Conservation (phyloP, 192 early-diverging fungal genomes). For the Thamnidium elegans region DNA sequence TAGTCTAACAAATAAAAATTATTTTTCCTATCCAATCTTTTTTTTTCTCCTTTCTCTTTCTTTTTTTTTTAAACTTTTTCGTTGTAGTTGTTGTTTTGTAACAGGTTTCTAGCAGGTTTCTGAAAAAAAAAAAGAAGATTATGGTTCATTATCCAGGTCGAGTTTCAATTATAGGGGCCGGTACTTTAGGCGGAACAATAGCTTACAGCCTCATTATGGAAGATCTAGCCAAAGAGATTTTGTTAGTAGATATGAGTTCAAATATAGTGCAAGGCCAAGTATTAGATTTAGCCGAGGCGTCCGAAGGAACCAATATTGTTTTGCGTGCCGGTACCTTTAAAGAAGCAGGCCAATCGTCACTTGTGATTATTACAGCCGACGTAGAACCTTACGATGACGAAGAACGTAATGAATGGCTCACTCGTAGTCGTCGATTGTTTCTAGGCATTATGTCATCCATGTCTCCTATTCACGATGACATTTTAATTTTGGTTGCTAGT, state of each 20-base stretch:
- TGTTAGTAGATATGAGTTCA: constrained; percentile 61
- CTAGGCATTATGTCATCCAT: constrained; percentile 4
- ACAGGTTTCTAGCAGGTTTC: too few species aligned
- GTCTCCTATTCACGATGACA: neutral
- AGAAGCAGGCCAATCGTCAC: constrained; percentile 76
- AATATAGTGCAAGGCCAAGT: constrained; percentile 70
- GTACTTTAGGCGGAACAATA: constrained; percentile 69
- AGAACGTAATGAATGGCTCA: constrained; percentile 5
- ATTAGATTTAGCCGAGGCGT: constrained; percentile 74
- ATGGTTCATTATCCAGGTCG: constrained; percentile 2
- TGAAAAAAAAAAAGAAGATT: neutral
- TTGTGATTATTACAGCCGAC: constrained; percentile 82
- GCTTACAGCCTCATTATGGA: constrained; percentile 68
- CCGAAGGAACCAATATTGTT: constrained; percentile 60
- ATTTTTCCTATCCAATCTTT: neutral
- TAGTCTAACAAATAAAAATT: too few species aligned
- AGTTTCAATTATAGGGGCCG: constrained; percentile 71
- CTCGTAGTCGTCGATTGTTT: constrained; percentile 3
- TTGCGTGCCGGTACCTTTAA: constrained; percentile 57
- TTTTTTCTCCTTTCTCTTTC: neutral
- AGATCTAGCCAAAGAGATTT: constrained; percentile 60
- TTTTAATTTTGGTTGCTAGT: neutral
- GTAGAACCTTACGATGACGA: constrained; percentile 28
- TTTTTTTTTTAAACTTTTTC: neutral
- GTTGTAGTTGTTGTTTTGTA: too few species aligned